A percentile compares a stretch with the other conserved stretches of the same genome.
Evolutionary conservation across 2,329 filamentous ascomycete genomes (phyloP).

Genomic region (Boeremia lycopersici): DNA sequence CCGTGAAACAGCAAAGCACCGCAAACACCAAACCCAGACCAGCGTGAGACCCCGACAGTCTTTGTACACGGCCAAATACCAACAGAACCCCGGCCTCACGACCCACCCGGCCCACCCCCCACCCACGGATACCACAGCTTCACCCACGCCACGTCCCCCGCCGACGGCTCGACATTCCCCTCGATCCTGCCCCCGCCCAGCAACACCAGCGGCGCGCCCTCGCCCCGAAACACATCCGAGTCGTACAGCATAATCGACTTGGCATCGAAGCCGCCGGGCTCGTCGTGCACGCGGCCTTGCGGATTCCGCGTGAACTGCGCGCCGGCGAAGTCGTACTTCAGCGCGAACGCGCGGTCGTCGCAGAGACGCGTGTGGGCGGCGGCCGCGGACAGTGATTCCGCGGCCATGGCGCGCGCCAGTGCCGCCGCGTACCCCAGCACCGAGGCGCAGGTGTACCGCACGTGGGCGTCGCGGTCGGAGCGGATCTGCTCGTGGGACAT

Average conservation of each 20-base stretch:
- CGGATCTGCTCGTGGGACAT: conserved; percentile 12
- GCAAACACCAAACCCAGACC: no score
- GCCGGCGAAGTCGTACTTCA: background rate
- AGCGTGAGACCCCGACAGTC: no score
- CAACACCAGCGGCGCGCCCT: background rate
- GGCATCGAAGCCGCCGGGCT: conserved; percentile 9
- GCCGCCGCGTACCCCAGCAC: background rate
- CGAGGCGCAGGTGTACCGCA: background rate
- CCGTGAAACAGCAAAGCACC: no score
- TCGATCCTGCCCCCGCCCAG: background rate
- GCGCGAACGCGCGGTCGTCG: background rate
- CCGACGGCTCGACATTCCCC: background rate
- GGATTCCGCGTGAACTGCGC: background rate
- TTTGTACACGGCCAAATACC: no score
- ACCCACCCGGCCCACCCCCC: background rate
- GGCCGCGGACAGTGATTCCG: background rate
- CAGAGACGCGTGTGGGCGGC: background rate
- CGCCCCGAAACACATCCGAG: background rate
- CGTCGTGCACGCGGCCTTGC: background rate
- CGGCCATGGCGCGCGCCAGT: background rate
- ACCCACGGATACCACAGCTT: conserved; percentile 5
- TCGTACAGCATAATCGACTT: conserved; percentile 10
- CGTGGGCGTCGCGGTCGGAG: conserved; percentile 4
- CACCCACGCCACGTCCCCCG: conserved; percentile 5
- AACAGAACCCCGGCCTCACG: background rate